Percentiles rank a stretch among this genome's conserved stretches.
Evolutionary conservation across 2,329 filamentous ascomycete species (phyloP).

Genomic region (Dothideomycetes sp.): DNA sequence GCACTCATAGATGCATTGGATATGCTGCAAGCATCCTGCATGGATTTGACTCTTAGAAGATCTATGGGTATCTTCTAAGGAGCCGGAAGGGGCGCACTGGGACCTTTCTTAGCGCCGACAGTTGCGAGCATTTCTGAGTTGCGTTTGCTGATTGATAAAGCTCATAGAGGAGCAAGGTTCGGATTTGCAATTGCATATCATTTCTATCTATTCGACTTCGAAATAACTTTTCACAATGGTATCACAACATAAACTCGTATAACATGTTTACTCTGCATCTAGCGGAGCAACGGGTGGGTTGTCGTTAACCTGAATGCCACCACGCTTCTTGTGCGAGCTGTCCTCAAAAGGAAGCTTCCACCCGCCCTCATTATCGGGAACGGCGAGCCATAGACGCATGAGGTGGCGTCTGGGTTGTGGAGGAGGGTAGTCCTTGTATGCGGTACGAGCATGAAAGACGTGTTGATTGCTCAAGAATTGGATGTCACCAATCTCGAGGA

Average conservation of each 20-base stretch:
- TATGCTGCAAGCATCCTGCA: background rate
- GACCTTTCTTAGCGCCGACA: too few species aligned
- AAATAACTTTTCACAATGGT: background rate
- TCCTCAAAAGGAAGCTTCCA: constrained; percentile 80
- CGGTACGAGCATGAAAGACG: constrained; percentile 70
- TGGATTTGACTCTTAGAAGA: background rate
- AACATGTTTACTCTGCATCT: constrained; percentile 56
- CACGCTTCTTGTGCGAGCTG: constrained; percentile 72
- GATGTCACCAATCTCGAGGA: constrained; percentile 77
- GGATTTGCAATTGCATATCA: too few species aligned
- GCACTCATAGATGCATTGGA: background rate
- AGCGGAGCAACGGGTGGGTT: constrained; percentile 62
- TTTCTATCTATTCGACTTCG: too few species aligned
- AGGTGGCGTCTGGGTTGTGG: constrained; percentile 64
- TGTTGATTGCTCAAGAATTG: constrained; percentile 78
- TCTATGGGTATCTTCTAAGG: too few species aligned
- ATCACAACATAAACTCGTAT: background rate
- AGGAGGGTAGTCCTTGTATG: constrained; percentile 61
- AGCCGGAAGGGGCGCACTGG: too few species aligned
- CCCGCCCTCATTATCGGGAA: constrained; percentile 70
- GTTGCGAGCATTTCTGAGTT: too few species aligned
- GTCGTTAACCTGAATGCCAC: constrained; percentile 80
- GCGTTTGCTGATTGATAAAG: too few species aligned
- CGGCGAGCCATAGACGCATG: constrained; percentile 75
- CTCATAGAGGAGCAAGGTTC: too few species aligned